Evolutionary conservation across 441 rosid species (phyloP).

Genomic region (Euphorbia corollata): DNA sequence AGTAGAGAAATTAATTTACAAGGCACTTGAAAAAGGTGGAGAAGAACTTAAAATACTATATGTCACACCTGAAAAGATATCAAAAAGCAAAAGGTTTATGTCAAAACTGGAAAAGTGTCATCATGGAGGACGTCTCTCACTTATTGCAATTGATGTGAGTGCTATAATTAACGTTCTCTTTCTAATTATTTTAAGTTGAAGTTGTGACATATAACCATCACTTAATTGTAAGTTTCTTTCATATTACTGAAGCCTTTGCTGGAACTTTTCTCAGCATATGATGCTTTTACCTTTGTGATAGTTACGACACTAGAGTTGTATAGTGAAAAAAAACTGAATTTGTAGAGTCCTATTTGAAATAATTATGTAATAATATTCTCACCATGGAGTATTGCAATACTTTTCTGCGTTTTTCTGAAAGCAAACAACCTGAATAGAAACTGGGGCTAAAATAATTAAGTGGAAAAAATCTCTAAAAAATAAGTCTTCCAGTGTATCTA

Average conservation of each 20-base stretch:
- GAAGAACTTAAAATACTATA: slow-evolving; percentile 70
- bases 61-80: slow-evolving; percentile 93
- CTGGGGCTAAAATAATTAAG: background rate
- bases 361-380: background rate
- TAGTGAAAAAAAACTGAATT: background rate
- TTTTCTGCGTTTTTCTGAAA: background rate
- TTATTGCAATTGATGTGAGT: slow-evolving; percentile 87
- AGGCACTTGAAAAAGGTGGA: slow-evolving; percentile 90
- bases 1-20: slow-evolving; percentile 80
- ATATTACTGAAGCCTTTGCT: too few species aligned
- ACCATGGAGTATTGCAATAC: background rate
- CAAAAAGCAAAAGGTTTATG: slow-evolving; percentile 97
- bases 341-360: background rate
- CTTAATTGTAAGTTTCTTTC: too few species aligned
- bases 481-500: background rate
- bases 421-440: background rate
- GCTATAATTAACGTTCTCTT: background rate
- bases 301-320: too few species aligned
- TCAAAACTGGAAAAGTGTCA: slow-evolving; percentile 96
- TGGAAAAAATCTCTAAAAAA: background rate
- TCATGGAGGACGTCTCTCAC: slow-evolving; percentile 63
- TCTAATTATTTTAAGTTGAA: background rate
- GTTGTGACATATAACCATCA: background rate
- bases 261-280: background rate
- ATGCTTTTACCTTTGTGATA: background rate